Conservation (phyloP, 1,284 basidiomycete species). For the Microbotryum lychnidis-dioicae region DNA sequence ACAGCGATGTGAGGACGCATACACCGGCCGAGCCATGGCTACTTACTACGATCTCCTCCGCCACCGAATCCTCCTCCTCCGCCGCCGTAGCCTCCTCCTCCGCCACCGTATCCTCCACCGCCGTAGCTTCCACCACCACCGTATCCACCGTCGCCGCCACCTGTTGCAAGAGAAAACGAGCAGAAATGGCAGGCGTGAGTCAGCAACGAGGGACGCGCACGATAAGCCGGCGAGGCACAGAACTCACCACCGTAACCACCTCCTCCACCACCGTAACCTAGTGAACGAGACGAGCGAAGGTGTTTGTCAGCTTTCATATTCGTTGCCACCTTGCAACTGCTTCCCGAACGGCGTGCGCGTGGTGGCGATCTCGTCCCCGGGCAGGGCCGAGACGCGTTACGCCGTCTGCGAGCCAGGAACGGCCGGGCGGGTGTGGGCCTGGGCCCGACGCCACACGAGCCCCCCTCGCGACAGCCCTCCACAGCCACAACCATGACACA, state of each 20-base stretch:
- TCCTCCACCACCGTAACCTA: conserved; percentile 20
- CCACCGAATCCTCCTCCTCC: conserved; percentile 36
- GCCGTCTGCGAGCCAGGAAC: no score
- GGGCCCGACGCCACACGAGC: no score
- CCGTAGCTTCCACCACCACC: conserved; percentile 31
- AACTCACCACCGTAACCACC: conserved; percentile 22
- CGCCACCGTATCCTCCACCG: conserved; percentile 40
- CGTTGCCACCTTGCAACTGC: no score
- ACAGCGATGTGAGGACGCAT: not conserved
- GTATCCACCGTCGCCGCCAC: conserved; percentile 5
- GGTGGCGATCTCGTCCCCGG: no score
- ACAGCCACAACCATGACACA: no score
- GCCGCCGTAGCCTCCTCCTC: conserved; percentile 29
- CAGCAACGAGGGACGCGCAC: not conserved
- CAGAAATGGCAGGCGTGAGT: not conserved
- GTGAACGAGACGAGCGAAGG: no score
- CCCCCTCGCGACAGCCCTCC: no score
- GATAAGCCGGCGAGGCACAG: not conserved
- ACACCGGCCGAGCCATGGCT: conserved; percentile 3
- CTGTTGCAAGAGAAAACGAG: not conserved
- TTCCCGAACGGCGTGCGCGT: no score
- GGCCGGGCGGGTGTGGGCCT: no score
- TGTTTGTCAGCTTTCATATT: no score
- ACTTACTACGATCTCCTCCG: conserved; percentile 43
- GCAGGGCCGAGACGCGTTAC: no score